These are phyloP conservation scores for Aspergillus versicolor DNA, from an alignment of 2,329 filamentous ascomycete genomes.

Conservation along the genomic window DNA sequence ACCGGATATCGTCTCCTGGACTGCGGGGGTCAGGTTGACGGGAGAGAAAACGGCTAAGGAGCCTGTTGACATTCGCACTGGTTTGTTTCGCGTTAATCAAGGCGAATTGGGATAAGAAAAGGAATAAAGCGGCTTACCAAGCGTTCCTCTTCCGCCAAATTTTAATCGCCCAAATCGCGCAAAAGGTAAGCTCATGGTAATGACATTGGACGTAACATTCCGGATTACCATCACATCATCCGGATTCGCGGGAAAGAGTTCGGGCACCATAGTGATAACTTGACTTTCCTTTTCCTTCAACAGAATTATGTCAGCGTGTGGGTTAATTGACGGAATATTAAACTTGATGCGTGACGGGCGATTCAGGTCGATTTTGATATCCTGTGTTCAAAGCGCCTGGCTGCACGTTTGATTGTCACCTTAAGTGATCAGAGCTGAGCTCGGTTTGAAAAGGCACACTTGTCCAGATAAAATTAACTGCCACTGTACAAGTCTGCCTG, in stretches of 20 bases:
- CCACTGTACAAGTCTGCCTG: neutral
- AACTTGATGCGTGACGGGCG: too few relatives aligned
- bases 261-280: constrained; percentile 22
- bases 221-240: constrained; percentile 87
- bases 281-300: neutral
- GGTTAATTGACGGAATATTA: too few relatives aligned
- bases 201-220: constrained; percentile 72
- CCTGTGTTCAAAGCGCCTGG: neutral
- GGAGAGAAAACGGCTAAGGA: constrained; percentile 88
- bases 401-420: neutral
- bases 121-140: constrained; percentile 58
- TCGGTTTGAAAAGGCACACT: neutral
- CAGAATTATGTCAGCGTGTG: too few relatives aligned
- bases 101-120: neutral
- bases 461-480: neutral
- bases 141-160: constrained; percentile 81
- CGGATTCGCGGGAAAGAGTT: constrained; percentile 69
- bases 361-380: neutral
- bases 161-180: constrained; percentile 74
- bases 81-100: neutral
- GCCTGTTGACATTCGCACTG: constrained; percentile 73
- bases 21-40: constrained; percentile 75
- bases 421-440: neutral
- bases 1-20: constrained; percentile 60
- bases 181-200: constrained; percentile 68